Conservation (phyloP, 2,329 filamentous ascomycete genomes). For the Pseudocercospora eumusae region DNA sequence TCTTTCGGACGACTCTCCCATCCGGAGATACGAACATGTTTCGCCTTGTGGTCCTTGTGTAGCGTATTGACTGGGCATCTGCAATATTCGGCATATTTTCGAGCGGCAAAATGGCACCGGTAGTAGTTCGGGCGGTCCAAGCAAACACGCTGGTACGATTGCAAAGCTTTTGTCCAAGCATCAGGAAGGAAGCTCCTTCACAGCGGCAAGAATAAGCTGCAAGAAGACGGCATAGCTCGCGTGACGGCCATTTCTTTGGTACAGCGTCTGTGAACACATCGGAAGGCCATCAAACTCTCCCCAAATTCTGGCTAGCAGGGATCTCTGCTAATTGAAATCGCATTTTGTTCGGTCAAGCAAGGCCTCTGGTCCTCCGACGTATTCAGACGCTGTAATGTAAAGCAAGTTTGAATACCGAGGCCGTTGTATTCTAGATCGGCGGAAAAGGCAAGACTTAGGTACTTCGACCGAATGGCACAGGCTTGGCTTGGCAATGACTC, state of each 20-base stretch:
- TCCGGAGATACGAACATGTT: background rate
- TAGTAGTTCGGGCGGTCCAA: background rate
- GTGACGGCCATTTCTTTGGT: background rate
- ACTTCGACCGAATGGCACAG: no score
- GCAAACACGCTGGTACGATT: background rate
- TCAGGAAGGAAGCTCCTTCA: background rate
- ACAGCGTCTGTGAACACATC: no score
- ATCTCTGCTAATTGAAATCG: no score
- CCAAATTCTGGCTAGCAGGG: no score
- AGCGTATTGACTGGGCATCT: background rate
- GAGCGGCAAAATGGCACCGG: background rate
- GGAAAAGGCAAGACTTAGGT: background rate
- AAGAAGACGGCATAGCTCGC: background rate
- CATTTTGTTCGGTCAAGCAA: no score
- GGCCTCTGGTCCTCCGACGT: no score
- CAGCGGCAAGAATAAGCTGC: background rate
- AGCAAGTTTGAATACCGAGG: background rate
- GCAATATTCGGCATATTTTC: background rate
- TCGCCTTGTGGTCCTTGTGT: background rate
- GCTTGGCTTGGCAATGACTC: background rate
- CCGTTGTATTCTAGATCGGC: background rate
- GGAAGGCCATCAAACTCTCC: no score
- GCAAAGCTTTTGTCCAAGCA: background rate
- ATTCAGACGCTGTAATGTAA: no score
- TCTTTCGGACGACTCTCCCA: background rate